phyloP scores from a whole-genome alignment of 352 stramenopile genomes.

The Pythium folliculosum region DNA sequence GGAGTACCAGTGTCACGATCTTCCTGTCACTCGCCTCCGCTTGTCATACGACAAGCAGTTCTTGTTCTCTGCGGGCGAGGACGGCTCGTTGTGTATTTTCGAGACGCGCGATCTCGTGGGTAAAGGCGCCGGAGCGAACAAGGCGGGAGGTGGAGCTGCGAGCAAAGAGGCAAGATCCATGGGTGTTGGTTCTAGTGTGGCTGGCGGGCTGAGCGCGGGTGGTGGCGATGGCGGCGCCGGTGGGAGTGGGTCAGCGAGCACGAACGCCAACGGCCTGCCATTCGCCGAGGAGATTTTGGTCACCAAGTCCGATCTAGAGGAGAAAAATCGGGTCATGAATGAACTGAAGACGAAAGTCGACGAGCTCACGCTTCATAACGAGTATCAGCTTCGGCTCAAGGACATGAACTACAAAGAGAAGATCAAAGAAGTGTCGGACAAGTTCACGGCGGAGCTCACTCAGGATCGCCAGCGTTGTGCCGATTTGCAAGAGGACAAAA shows the following conservation, averaged over 20 bases:
- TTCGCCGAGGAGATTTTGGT: slow-evolving; percentile 94
- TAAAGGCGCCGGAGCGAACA: slow-evolving; percentile 36
- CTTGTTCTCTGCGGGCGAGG: slow-evolving; percentile 92
- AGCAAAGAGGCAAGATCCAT: slow-evolving; percentile 29
- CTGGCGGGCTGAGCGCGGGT: slow-evolving; percentile 13
- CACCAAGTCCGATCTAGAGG: slow-evolving; percentile 92
- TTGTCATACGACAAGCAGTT: slow-evolving; percentile 90
- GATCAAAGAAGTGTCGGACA: slow-evolving; percentile 94
- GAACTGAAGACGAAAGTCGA: slow-evolving; percentile 95
- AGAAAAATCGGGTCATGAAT: slow-evolving; percentile 91
- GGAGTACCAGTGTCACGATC: slow-evolving; percentile 83
- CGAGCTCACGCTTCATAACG: slow-evolving; percentile 93
- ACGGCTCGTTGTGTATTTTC: slow-evolving; percentile 91
- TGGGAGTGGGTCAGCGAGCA: slow-evolving; percentile 33
- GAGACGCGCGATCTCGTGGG: slow-evolving; percentile 71
- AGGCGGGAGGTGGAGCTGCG: slow-evolving; percentile 26
- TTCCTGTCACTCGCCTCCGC: slow-evolving; percentile 69
- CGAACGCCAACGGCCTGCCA: slow-evolving; percentile 62
- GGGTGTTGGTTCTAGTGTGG: slow-evolving; percentile 17
- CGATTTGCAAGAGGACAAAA: slow-evolving; percentile 89
- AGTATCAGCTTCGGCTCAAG: slow-evolving; percentile 94
- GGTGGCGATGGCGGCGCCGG: slow-evolving; percentile 29
- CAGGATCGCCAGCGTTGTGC: slow-evolving; percentile 91
- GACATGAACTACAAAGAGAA: slow-evolving; percentile 97
- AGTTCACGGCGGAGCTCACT: slow-evolving; percentile 93